Evolutionary conservation across 2,329 filamentous ascomycete species (phyloP).

Genomic region (Zasmidium angulare): DNA sequence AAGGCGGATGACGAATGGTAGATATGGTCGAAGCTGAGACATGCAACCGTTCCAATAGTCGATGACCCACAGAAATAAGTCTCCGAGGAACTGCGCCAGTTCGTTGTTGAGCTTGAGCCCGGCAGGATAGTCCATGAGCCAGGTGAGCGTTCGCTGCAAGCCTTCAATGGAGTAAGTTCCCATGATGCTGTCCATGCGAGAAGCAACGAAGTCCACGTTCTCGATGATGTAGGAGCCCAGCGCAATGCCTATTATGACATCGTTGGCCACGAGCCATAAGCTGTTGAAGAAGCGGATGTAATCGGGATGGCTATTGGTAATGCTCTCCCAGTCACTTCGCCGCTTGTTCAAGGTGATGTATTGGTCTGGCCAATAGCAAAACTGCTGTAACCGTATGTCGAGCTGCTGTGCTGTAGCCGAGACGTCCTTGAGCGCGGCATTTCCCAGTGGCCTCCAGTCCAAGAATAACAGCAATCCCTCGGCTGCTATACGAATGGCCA

Average conservation of each 20-base stretch:
- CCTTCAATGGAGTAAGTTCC: slow-evolving; percentile 84
- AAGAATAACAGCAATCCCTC: slow-evolving; percentile 76
- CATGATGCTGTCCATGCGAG: slow-evolving; percentile 73
- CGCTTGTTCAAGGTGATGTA: slow-evolving; percentile 87
- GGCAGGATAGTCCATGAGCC: slow-evolving; percentile 94
- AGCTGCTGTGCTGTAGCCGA: slow-evolving; percentile 96
- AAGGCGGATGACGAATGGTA: slow-evolving; percentile 87
- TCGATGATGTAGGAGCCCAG: slow-evolving; percentile 96
- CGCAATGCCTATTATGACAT: slow-evolving; percentile 97
- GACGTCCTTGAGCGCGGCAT: slow-evolving; percentile 87
- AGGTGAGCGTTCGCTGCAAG: slow-evolving; percentile 82
- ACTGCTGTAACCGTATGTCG: slow-evolving; percentile 94
- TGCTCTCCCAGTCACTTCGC: slow-evolving; percentile 91
- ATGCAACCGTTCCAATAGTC: slow-evolving; percentile 94
- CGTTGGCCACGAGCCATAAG: slow-evolving; percentile 96
- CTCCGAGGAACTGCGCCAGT: slow-evolving; percentile 87
- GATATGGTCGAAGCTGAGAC: slow-evolving; percentile 69
- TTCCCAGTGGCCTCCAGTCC: slow-evolving; percentile 78
- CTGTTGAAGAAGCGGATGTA: slow-evolving; percentile 99
- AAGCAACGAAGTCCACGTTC: slow-evolving; percentile 81
- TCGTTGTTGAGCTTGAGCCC: slow-evolving; percentile 95
- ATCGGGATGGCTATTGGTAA: slow-evolving; percentile 91
- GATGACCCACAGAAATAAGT: slow-evolving; percentile 97
- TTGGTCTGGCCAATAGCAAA: slow-evolving; percentile 98
- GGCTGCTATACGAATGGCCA: slow-evolving; percentile 76